These are phyloP conservation scores for Kodamaea leandrae DNA, from an alignment of 805 yeast species.

Conservation along the genomic window DNA sequence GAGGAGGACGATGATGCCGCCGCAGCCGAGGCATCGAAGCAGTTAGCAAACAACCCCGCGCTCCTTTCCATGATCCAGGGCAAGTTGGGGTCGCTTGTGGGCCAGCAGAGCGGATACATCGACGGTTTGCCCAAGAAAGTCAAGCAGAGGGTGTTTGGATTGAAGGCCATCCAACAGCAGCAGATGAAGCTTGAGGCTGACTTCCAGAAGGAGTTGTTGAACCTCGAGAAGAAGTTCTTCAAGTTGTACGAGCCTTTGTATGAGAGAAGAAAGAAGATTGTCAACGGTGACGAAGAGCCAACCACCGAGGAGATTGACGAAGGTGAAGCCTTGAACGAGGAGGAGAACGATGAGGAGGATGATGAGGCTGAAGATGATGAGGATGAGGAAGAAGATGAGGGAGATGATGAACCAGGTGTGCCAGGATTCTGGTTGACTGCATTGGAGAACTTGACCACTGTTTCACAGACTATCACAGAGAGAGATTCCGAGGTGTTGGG, in stretches of 20 bases:
- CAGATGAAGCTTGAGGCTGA: slow-evolving; percentile 85
- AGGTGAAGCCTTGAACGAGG: slow-evolving; percentile 68
- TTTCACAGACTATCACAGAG: slow-evolving; percentile 82
- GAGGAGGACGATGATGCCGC: slow-evolving; percentile 54
- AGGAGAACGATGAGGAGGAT: slow-evolving; percentile 43
- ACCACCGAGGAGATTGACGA: slow-evolving; percentile 70
- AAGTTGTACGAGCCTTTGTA: slow-evolving; percentile 73
- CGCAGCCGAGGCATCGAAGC: slow-evolving; percentile 34
- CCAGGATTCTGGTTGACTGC: slow-evolving; percentile 98
- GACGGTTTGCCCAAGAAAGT: slow-evolving; percentile 70
- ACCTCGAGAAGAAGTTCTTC: slow-evolving; percentile 77
- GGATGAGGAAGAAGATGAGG: slow-evolving; percentile 42
- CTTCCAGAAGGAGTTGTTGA: slow-evolving; percentile 84
- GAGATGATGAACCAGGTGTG: slow-evolving; percentile 61
- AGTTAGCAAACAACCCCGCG: slow-evolving; percentile 75
- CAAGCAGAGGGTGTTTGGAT: slow-evolving; percentile 73
- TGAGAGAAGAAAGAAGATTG: slow-evolving; percentile 66
- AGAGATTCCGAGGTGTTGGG: slow-evolving; percentile 84
- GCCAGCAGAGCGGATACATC: slow-evolving; percentile 83
- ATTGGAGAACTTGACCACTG: slow-evolving; percentile 76
- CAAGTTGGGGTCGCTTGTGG: slow-evolving; percentile 78
- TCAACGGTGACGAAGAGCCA: slow-evolving; percentile 75
- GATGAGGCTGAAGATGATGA: slow-evolving; percentile 29
- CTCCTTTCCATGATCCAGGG: slow-evolving; percentile 86
- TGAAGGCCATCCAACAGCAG: slow-evolving; percentile 76